Base-by-base conservation (phyloP, 768 basidiomycete genomes). In the Clavulina sp. region DNA sequence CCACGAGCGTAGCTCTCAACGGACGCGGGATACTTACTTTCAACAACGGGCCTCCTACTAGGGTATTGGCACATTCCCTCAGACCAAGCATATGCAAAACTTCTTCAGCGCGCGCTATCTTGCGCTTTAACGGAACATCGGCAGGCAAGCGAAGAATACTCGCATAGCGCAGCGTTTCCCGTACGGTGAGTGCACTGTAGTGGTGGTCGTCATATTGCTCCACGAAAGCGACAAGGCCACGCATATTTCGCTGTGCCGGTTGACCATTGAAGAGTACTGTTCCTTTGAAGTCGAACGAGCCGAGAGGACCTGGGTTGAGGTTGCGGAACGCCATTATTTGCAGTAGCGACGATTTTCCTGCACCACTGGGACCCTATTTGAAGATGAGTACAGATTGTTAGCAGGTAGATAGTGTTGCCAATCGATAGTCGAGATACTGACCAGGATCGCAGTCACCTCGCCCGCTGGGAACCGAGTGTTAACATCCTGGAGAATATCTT, bases 51-150 rank as follows among this genome's bases (percentile, higher is more conserved):
- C 71, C 71, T 23, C 72, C 72, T 29, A 73, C 69, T 21, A 69
- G 62, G 19, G 66, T 62, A 54, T 72, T 66, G n/a, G 70, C 71
- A 51, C 70, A 71, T 41, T 68, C 66, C 51, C 66, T 66, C 30
- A 73, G 57, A 0, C 72, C 71, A 18, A 73, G 63, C 68, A 71
- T 69, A 24, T 60, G 41, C 2, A 73, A 54, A 1, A 73, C 69
- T 48, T 71, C 70, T 52, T 73, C 72, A 2, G 70, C 72, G 1
- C 71, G 59, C 0, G 67, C 66, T 1, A 67, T 56, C 57, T 68
- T 70, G 34, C 58, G 62, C 48, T 63, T 61, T 33, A 57, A 58
- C 38, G 53, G 57, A 60, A 63, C 61, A 30, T 59, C 62, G 46
- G 56, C 63, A 1, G 68, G 68, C 44, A 70, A 58, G 19, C 68